Base-by-base conservation (phyloP, 1,139 yeast genomes). In the Hyphopichia pseudoburtonii region DNA sequence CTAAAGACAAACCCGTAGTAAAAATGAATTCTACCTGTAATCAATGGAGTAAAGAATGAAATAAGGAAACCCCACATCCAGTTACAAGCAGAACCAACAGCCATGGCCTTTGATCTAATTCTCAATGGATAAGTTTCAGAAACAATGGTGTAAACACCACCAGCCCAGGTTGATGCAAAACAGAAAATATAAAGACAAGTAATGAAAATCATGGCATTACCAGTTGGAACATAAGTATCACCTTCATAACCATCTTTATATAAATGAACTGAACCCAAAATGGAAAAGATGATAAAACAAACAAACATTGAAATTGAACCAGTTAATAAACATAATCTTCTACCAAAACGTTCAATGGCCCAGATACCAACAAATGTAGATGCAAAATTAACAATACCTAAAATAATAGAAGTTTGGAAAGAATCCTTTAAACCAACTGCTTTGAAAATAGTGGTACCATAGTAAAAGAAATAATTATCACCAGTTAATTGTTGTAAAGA, bases 131-230 rank as follows among this genome's bases (percentile, higher is more conserved):
- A 86, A 31, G 85, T 70, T 63, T 87, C 96, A 28, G 92, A 82
- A 38, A 82, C 77, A 50, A 85, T 80, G 39, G 84, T 84, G 77
- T 80, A 88, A 32, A 82, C 82, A 55, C 82, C 78, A 52, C 95
- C 92, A 44, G 90, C 95, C 95, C 95, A 86, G 6, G 95, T 81
- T 28, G 85, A 75, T 26, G 95, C 92, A 57, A 86, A 87, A 70
- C 78, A 82, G 76, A 84, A 83, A 46, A 88, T 85, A 67, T 80
- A 88, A 43, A 85, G 58, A 61, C 92, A 84, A 22, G 90, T 80
- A 50, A 87, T 76, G 52, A 85, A 81, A 58, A 87, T 83, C 87
- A 78, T 70, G 43, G 83, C 86, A 60, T 80, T 68, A 60, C 92
- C 92, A 37, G 84, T 79, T 43, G 82, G 54, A 23, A 47, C 47